Conservation (phyloP, 176 grass and related monocot species). For the Themeda triandra region DNA sequence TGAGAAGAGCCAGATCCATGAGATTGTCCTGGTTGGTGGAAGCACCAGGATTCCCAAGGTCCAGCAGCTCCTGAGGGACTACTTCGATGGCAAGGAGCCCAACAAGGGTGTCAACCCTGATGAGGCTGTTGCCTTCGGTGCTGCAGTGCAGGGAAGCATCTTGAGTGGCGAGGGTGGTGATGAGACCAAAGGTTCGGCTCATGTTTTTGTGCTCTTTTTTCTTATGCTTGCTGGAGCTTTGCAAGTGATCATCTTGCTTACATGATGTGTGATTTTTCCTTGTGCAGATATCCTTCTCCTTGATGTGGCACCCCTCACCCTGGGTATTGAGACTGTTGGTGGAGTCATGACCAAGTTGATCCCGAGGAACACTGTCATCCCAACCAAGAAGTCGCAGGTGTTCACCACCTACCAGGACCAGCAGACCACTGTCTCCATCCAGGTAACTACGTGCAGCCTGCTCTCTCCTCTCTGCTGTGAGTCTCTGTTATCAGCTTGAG, state of each 20-base stretch:
- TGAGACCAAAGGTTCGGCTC: conserved; percentile 51
- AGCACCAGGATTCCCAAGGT: conserved; percentile 80
- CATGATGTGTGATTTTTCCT: not conserved
- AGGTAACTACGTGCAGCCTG: conserved; percentile 19
- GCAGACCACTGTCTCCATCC: conserved; percentile 70
- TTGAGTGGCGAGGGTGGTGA: conserved; percentile 66
- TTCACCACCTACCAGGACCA: conserved; percentile 80
- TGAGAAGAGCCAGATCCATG: conserved; percentile 68
- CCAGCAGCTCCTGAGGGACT: conserved; percentile 69
- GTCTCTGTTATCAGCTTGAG: too few species aligned
- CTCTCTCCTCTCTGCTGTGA: not conserved
- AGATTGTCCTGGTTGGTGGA: conserved; percentile 79
- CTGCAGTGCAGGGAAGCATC: conserved; percentile 74
- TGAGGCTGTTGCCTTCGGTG: conserved; percentile 70
- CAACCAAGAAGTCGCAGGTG: conserved; percentile 70
- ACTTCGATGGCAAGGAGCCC: conserved; percentile 71
- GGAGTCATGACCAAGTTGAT: conserved; percentile 80
- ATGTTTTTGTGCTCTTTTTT: not conserved
- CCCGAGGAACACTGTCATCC: conserved; percentile 70
- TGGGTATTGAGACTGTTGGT: conserved; percentile 60
- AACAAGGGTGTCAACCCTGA: conserved; percentile 68
- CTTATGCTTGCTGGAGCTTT: not conserved
- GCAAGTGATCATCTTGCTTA: not conserved
- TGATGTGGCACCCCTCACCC: conserved; percentile 64
- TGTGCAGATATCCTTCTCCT: conserved; percentile 70